Conservation (phyloP, 306 rosid species). For the Rubus parviflorus region DNA sequence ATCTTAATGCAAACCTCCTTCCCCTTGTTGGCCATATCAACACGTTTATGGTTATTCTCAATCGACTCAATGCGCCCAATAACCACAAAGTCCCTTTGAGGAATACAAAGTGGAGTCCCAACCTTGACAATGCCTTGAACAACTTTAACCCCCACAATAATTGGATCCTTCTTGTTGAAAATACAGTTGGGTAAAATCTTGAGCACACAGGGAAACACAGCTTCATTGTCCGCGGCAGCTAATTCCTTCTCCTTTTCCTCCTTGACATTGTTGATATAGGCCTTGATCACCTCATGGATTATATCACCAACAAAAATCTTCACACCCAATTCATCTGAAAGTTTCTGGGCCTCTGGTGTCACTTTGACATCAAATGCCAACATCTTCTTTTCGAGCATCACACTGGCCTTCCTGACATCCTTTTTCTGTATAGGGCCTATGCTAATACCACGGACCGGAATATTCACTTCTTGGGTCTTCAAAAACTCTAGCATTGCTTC, state of each 20-base stretch:
- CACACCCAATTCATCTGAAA: slow-evolving; percentile 79
- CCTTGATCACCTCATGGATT: slow-evolving; percentile 85
- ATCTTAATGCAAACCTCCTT: slow-evolving; percentile 84
- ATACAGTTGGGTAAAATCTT: slow-evolving; percentile 66
- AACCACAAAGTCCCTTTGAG: slow-evolving; percentile 71
- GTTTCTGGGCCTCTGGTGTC: slow-evolving; percentile 83
- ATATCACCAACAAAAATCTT: slow-evolving; percentile 79
- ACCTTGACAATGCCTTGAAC: slow-evolving; percentile 87
- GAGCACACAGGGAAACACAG: slow-evolving; percentile 82
- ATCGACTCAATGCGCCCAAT: slow-evolving; percentile 83
- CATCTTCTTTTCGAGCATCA: slow-evolving; percentile 89
- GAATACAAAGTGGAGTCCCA: slow-evolving; percentile 31
- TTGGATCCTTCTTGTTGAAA: slow-evolving; percentile 96
- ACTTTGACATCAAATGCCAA: slow-evolving; percentile 99
- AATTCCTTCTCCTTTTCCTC: slow-evolving; percentile 78
- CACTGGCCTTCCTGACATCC: slow-evolving; percentile 92
- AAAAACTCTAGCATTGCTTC: slow-evolving; percentile 87
- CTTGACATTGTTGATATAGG: slow-evolving; percentile 75
- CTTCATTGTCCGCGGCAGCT: slow-evolving; percentile 65
- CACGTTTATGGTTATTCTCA: slow-evolving; percentile 77
- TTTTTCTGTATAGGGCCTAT: slow-evolving; percentile 95
- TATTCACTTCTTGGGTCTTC: slow-evolving; percentile 78
- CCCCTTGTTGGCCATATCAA: slow-evolving; percentile 86
- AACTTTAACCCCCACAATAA: slow-evolving; percentile 90
- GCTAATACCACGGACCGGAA: slow-evolving; percentile 83